Base-by-base conservation (phyloP, 2,329 filamentous ascomycete genomes). In the Aspergillus sp. region DNA sequence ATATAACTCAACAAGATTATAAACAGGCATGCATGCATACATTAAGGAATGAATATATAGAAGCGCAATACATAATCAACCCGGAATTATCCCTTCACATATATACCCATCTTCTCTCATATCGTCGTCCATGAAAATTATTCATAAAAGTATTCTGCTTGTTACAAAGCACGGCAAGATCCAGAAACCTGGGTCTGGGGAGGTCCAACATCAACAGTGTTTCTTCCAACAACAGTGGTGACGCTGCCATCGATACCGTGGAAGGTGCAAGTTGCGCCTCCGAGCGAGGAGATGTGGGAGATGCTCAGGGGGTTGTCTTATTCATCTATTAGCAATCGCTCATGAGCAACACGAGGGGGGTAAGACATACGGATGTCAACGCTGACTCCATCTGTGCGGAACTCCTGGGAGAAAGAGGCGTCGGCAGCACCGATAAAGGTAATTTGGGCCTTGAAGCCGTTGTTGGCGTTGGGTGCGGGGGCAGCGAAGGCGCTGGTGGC, bases 131-230 rank as follows among this genome's bases (percentile, higher is more conserved):
- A 19, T 19, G 4, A 19, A 19, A 4, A 19, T 19, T 19, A 19
- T 19, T 19, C 19, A 2, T 19, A 19, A 19, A 19, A 19, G 19
- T 19, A 2, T 19, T 19, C 19, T 2, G 19, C 19, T 19, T 19
- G 2, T 19, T 19, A 44, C 5, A 27, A 12, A 8, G 11, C 7
- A 12, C n/a, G 27, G 47, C 54, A 57, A 10, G 45, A 35, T 7
- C 53, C 54, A 27, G 46, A 42, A 29, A 46, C 30, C 40, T 58
- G 56, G 10, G 52, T 56, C 49, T 58, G 55, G 6, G 55, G 55
- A 19, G 54, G 54, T 2, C 54, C 55, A 26, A 58, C 55, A 30
- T 56, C 52, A 4, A 58, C 51, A 9, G 40, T 46, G 3, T 31
- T 39, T 1, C 29, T 39, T n/a, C 49, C 48, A 32, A 33, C 40